Percentiles rank a stretch among this genome's conserved stretches.
phyloP scores from a whole-genome alignment of 768 basidiomycete genomes.

The Calocybe gangraenosa region DNA sequence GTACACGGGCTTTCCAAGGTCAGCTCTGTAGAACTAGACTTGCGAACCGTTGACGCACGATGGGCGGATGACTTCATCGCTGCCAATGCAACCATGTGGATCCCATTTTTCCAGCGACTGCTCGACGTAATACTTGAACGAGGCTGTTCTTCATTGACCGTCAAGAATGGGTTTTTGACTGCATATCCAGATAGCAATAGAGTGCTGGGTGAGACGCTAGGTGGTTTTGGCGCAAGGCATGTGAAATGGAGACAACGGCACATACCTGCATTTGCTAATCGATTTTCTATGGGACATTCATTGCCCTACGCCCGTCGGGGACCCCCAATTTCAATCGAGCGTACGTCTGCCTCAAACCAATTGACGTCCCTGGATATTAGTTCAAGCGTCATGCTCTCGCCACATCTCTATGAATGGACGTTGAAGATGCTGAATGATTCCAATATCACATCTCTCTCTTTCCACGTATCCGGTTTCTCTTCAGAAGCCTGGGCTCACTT shows the following conservation, averaged over 20 bases:
- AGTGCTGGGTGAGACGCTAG: not conserved
- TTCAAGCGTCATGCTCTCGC: conserved; percentile 17
- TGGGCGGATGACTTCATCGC: conserved; percentile 17
- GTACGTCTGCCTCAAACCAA: not conserved
- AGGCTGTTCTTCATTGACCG: conserved; percentile 14
- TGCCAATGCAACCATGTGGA: conserved; percentile 14
- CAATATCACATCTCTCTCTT: conserved; percentile 17
- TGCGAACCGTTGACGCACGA: conserved; percentile 19
- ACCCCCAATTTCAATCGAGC: not conserved
- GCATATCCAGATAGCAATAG: not conserved
- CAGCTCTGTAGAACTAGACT: conserved; percentile 13
- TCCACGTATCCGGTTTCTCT: conserved; percentile 13
- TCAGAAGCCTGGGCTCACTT: conserved; percentile 14
- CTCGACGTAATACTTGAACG: conserved; percentile 12
- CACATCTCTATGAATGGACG: conserved; percentile 21
- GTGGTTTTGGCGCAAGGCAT: not conserved
- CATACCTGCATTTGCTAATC: not conserved
- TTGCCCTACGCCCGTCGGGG: not conserved
- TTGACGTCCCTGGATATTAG: conserved; percentile 15
- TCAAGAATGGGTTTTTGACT: conserved; percentile 18
- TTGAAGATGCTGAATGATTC: conserved; percentile 14
- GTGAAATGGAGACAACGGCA: no score
- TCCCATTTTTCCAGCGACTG: conserved; percentile 14
- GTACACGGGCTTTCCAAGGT: conserved; percentile 12
- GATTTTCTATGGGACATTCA: conserved; percentile 7